Conservation (phyloP, 139 green algal species). For the Tetradesmus lagerheimii region DNA sequence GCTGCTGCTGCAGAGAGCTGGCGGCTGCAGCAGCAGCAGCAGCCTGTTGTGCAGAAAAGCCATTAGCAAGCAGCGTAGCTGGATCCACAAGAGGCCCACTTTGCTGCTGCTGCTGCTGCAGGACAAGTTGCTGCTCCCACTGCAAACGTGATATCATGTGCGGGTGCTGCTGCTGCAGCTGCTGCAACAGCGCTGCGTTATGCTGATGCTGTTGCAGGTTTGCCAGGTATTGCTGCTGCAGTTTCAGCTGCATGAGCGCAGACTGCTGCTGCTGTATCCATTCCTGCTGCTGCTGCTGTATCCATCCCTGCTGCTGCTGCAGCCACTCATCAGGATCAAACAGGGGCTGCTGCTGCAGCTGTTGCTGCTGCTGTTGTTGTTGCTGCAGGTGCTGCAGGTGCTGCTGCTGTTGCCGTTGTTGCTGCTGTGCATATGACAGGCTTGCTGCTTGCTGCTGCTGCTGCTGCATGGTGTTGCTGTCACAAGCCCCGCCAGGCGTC, state of each 20-base stretch:
- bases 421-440: no score
- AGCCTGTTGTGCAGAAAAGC: neutral
- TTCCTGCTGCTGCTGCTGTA: neutral
- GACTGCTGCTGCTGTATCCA: constrained; percentile 1
- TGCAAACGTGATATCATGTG: neutral
- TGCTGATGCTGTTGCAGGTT: constrained; percentile 13
- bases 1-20: neutral
- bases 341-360: neutral
- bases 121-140: neutral
- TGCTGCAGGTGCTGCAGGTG: neutral
- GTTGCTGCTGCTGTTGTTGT: neutral
- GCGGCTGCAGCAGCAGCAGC: neutral
- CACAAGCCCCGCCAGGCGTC: neutral
- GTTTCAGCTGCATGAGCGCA: neutral
- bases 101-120: constrained; percentile 1
- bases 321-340: neutral
- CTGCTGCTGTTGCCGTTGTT: neutral
- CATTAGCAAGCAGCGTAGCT: neutral
- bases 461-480: neutral
- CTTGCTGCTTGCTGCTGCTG: constrained; percentile 10
- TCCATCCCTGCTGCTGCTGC: neutral
- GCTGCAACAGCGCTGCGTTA: neutral
- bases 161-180: neutral
- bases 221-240: neutral
- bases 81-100: neutral